These are phyloP conservation scores for Luzula sylvatica DNA, from an alignment of 176 grass and related monocot species.

Conservation along the genomic window DNA sequence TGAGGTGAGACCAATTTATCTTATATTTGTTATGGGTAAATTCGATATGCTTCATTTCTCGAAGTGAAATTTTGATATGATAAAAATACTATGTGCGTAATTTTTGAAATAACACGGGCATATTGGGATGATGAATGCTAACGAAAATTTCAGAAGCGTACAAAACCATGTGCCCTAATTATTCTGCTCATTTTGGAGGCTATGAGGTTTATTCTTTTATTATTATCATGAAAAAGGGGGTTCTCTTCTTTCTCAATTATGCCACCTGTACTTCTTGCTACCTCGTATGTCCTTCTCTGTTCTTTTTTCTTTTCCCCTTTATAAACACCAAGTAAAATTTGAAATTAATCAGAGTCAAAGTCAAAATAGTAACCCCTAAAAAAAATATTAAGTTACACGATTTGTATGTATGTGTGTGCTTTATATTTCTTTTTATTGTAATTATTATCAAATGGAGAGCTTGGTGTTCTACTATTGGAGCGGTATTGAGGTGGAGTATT, in stretches of 20 bases:
- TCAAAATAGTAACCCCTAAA: no score
- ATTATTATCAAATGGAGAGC: slow-evolving; percentile 16
- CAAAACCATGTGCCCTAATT: slow-evolving; percentile 22
- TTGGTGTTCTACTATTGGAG: slow-evolving; percentile 11
- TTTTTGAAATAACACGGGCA: slow-evolving; percentile 2
- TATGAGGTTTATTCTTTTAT: slow-evolving; percentile 18
- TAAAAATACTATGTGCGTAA: slow-evolving; percentile 8
- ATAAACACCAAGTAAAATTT: slow-evolving; percentile 7
- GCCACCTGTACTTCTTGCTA: slow-evolving; percentile 19
- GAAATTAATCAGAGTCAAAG: slow-evolving; percentile 3
- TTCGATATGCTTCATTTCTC: slow-evolving; percentile 10
- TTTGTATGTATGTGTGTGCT: no score
- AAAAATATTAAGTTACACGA: no score
- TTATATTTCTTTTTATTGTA: not conserved
- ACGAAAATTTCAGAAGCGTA: slow-evolving; percentile 21
- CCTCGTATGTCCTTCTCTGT: no score
- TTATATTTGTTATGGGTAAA: not conserved
- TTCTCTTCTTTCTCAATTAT: slow-evolving; percentile 26
- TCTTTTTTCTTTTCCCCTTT: slow-evolving; percentile 20
- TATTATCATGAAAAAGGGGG: slow-evolving; percentile 17
- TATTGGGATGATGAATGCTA: slow-evolving; percentile 19
- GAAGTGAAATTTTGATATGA: slow-evolving; percentile 18
- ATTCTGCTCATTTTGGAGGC: slow-evolving; percentile 23
- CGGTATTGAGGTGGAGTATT: slow-evolving; percentile 13
- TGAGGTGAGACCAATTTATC: slow-evolving; percentile 54